Percentiles rank a stretch among this genome's conserved stretches.
Conservation (phyloP, 371 early-diverging fungal genomes). For the Apophysomyces sp. region DNA sequence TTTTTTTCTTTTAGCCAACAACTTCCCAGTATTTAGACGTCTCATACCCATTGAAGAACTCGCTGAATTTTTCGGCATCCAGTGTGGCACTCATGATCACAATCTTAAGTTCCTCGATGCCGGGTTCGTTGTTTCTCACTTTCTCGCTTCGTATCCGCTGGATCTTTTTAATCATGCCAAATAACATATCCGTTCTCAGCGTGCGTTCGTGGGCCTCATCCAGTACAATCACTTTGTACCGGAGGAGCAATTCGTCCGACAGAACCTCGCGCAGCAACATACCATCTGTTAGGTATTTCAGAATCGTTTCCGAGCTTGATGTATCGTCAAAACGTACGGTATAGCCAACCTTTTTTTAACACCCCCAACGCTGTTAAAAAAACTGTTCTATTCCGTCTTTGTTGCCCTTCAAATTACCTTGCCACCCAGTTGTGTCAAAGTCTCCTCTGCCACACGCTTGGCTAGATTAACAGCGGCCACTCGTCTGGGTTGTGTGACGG, state of each 20-base stretch:
- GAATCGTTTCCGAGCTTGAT: slow-evolving; percentile 77
- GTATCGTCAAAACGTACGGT: slow-evolving; percentile 96
- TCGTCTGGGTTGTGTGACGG: slow-evolving; percentile 96
- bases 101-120: slow-evolving; percentile 73
- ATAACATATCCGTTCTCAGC: slow-evolving; percentile 94
- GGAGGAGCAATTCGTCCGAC: slow-evolving; percentile 72
- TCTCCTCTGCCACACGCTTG: slow-evolving; percentile 90
- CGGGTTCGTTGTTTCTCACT: slow-evolving; percentile 33
- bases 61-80: slow-evolving; percentile 89
- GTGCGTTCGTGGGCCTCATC: slow-evolving; percentile 99
- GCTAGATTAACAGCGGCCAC: slow-evolving; percentile 98
- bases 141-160: slow-evolving; percentile 65
- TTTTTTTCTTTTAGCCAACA: slow-evolving; percentile 5
- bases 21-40: neutral
- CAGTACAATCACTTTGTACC: slow-evolving; percentile 89
- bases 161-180: slow-evolving; percentile 91
- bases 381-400: neutral
- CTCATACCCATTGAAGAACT: slow-evolving; percentile 75
- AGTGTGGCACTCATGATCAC: slow-evolving; percentile 98
- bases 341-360: slow-evolving; percentile 74
- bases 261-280: slow-evolving; percentile 94
- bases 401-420: slow-evolving; percentile 34
- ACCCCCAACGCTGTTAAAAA: no score
- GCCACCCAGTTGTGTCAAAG: slow-evolving; percentile 75
- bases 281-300: slow-evolving; percentile 99